Evolutionary conservation across 768 basidiomycete species (phyloP), one percentile per base, ranked within the genome.

Genomic region (Tubosaeta sp.): DNA sequence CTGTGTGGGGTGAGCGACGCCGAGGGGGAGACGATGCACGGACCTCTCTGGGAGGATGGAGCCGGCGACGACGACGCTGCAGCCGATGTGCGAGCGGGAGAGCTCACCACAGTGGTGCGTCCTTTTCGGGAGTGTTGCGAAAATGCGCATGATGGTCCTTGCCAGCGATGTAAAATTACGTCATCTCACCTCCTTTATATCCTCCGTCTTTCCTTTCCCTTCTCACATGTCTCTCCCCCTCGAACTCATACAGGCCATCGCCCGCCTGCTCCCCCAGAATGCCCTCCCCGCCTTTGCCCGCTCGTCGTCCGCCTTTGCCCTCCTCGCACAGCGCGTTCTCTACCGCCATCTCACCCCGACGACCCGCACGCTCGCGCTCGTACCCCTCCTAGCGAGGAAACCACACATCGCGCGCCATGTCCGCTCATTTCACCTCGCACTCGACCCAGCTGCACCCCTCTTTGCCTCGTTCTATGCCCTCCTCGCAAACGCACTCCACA

Each of bases 11-110:
- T 59, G 64, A 60, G 76, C 58, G 75, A 69, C 57, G 61, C 49
- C 52, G 62, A 63, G 66, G 68, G 64, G 64, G 58, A 44, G 29
- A 25, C 31, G 1, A 29, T 49, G 52, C 32, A 49, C 44, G 65
- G 58, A 92, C 90, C 92, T 81, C 71, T 85, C 86, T 49, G 84
- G 80, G 58, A 87, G 82, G 51, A 95, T 73, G 85, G 87, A 90
- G 30, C 94, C 94, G 21, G 86, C 76, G 31, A 97, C 73, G 52
- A 86, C 76, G 54, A 94, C 90, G 52, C 62, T 63, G 16, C 69
- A 57, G 56, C 83, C 87, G 46, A 71, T 78, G 63, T 83, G 73
- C 22, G 65, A 59, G 30, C 73, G 59, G 52, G 76, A 71, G 51
- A 93, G 73, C 8, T 80, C 70, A 29, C 77, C 82, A 61, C 86